phyloP scores from a whole-genome alignment of 2,329 filamentous ascomycete genomes.

The Microdochium paspali region DNA sequence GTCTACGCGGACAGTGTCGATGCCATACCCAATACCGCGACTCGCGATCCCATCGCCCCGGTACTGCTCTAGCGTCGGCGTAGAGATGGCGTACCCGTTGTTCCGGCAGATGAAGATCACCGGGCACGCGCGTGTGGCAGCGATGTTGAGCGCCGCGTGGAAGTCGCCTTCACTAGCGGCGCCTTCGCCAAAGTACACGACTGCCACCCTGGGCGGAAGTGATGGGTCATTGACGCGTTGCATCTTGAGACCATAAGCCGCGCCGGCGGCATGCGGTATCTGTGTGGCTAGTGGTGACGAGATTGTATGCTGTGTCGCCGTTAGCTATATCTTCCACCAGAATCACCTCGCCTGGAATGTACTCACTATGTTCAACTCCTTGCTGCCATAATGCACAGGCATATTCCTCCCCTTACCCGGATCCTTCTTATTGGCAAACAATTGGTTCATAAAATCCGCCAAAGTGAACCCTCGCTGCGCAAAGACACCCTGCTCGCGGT shows the following conservation, averaged over 20 bases:
- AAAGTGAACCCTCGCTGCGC: slow-evolving; percentile 80
- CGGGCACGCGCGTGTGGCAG: slow-evolving; percentile 78
- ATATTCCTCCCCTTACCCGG: slow-evolving; percentile 80
- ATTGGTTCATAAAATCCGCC: slow-evolving; percentile 87
- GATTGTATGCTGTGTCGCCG: slow-evolving; percentile 60
- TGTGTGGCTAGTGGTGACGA: slow-evolving; percentile 82
- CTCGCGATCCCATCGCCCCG: slow-evolving; percentile 85
- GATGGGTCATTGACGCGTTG: slow-evolving; percentile 65
- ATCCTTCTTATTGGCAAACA: slow-evolving; percentile 83
- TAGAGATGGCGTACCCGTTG: slow-evolving; percentile 87
- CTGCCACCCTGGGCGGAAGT: slow-evolving; percentile 57
- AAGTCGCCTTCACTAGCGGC: slow-evolving; percentile 89
- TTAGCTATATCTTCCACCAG: slow-evolving; percentile 6
- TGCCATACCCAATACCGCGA: slow-evolving; percentile 82
- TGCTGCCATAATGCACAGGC: slow-evolving; percentile 92
- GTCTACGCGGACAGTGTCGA: slow-evolving; percentile 84
- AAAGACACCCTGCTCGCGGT: slow-evolving; percentile 88
- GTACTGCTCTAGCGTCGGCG: slow-evolving; percentile 83
- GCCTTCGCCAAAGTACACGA: slow-evolving; percentile 85
- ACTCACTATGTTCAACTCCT: slow-evolving; percentile 71
- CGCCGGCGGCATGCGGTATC: slow-evolving; percentile 78
- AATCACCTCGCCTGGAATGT: background rate
- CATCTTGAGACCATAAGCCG: slow-evolving; percentile 80
- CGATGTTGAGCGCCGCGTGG: slow-evolving; percentile 84
- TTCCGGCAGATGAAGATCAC: slow-evolving; percentile 87